Conservation (phyloP, 2,329 filamentous ascomycete species). For the Cylindrodendrum hubeiense region DNA sequence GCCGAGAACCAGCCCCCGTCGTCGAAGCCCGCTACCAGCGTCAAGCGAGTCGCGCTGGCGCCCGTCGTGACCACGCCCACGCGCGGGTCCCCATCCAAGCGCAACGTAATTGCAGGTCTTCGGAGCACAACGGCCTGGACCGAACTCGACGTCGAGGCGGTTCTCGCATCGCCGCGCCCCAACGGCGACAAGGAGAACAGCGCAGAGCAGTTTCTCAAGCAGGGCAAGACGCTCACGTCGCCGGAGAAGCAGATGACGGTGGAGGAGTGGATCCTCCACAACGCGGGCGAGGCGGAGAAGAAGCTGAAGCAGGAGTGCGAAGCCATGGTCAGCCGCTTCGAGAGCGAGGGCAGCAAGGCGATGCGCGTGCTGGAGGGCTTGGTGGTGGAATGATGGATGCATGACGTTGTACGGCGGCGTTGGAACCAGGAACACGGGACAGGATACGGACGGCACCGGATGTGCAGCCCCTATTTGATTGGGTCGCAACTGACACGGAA, state of each 20-base stretch:
- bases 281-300: conserved; percentile 84
- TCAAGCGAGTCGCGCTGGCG: conserved; percentile 62
- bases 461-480: too few species aligned
- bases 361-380: conserved; percentile 83
- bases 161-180: conserved; percentile 66
- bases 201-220: conserved; percentile 62
- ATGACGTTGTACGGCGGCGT: neutral
- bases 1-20: conserved; percentile 85
- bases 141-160: conserved; percentile 79
- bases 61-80: conserved; percentile 61
- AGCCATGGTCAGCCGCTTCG: conserved; percentile 83
- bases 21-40: conserved; percentile 65
- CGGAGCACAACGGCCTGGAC: conserved; percentile 76
- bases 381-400: conserved; percentile 60
- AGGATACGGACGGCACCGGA: conserved; percentile 6
- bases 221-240: conserved; percentile 73
- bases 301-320: conserved; percentile 86
- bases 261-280: conserved; percentile 90
- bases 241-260: conserved; percentile 92
- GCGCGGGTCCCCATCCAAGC: conserved; percentile 72
- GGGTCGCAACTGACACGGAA: too few species aligned
- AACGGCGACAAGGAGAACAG: conserved; percentile 66
- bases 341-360: conserved; percentile 83
- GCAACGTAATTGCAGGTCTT: conserved; percentile 67
- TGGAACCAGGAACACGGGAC: neutral